Conservation (phyloP, 108 stramenopile genomes). For the Cyclotella sp. region DNA sequence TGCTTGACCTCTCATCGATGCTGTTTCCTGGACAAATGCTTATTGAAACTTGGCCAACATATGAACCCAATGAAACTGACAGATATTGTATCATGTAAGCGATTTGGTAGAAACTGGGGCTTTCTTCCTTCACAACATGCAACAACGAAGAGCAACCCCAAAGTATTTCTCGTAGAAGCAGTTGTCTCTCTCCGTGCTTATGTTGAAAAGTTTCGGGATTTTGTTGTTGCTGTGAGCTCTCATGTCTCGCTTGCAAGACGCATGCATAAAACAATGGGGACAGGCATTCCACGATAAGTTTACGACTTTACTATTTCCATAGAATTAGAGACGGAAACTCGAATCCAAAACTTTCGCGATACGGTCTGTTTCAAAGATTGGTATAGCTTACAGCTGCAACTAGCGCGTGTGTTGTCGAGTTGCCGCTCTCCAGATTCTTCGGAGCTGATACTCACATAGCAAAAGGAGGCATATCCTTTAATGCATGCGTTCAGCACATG, state of each 20-base stretch:
- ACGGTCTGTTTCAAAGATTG: slow-evolving; percentile 16
- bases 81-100: slow-evolving; percentile 28
- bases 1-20: neutral
- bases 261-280: slow-evolving; percentile 29
- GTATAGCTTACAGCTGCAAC: slow-evolving; percentile 23
- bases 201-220: neutral
- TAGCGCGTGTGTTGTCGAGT: neutral
- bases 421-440: neutral
- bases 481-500: slow-evolving; percentile 36
- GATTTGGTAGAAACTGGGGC: slow-evolving; percentile 7
- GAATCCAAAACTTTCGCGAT: slow-evolving; percentile 45
- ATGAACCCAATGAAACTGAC: slow-evolving; percentile 27
- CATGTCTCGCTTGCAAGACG: slow-evolving; percentile 11
- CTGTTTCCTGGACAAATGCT: too few species aligned
- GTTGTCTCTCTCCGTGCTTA: slow-evolving; percentile 20
- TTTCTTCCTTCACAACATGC: neutral
- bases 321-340: slow-evolving; percentile 12
- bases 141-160: slow-evolving; percentile 7
- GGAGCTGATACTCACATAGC: neutral
- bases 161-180: slow-evolving; percentile 26
- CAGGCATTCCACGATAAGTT: neutral
- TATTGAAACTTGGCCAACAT: slow-evolving; percentile 16
- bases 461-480: slow-evolving; percentile 34
- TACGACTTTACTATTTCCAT: neutral
- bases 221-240: neutral